Evolutionary conservation across 2,329 filamentous ascomycete genomes (phyloP).

Genomic region (Colletotrichum cuscutae): DNA sequence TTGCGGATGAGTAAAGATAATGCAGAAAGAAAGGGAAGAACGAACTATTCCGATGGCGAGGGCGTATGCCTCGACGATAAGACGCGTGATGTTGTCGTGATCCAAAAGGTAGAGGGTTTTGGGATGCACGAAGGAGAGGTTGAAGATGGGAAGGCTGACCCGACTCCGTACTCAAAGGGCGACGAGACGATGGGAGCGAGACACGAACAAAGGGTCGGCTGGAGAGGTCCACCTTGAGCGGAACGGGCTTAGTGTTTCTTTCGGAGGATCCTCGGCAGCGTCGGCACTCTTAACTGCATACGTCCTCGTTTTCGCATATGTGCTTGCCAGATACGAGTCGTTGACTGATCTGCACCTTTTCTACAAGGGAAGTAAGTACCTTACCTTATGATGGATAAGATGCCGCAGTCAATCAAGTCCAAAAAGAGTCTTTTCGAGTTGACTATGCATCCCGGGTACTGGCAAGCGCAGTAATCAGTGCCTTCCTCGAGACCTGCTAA

Average conservation of each 20-base stretch:
- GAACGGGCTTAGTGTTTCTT: not conserved
- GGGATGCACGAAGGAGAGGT: constrained; percentile 31
- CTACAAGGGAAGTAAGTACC: not conserved
- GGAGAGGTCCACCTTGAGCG: not conserved
- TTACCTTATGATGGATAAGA: no score
- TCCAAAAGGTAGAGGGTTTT: constrained; percentile 25
- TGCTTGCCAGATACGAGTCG: no score
- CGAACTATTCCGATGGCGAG: constrained; percentile 37
- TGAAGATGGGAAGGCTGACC: constrained; percentile 12
- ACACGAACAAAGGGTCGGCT: constrained; percentile 32
- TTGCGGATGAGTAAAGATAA: constrained; percentile 27
- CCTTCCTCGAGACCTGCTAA: not conserved
- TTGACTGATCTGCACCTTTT: not conserved
- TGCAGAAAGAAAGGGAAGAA: constrained; percentile 34
- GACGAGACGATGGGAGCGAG: constrained; percentile 23
- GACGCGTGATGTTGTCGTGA: constrained; percentile 25
- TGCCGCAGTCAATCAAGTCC: not conserved
- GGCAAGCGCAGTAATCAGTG: not conserved
- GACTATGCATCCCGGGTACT: no score
- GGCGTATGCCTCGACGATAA: constrained; percentile 32
- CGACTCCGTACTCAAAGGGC: constrained; percentile 2
- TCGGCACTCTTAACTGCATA: constrained; percentile 10
- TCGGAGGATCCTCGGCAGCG: constrained; percentile 12
- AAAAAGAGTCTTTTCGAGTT: not conserved
- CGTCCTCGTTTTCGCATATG: not conserved